Evolutionary conservation across 257 asterid genomes (phyloP).

Genomic region (Ehretia macrophylla): DNA sequence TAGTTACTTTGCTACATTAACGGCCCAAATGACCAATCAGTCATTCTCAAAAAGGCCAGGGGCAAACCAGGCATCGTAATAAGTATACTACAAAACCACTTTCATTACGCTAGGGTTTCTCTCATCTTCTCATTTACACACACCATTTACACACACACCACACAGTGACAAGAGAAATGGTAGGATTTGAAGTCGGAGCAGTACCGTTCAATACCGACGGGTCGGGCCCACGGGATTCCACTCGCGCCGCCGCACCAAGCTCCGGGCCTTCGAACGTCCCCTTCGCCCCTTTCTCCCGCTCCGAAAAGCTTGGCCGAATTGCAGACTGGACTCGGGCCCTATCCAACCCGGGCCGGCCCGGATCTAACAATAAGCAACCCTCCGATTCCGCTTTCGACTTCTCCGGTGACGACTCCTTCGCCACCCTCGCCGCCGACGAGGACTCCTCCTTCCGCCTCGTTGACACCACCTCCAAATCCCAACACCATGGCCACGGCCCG

Average conservation of each 20-base stretch:
- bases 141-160: too few species aligned
- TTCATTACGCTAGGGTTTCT: background rate
- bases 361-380: slow-evolving; percentile 50
- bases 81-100: too few species aligned
- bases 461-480: slow-evolving; percentile 76
- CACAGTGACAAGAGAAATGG: slow-evolving; percentile 36
- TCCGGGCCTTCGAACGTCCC: slow-evolving; percentile 72
- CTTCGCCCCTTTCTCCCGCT: slow-evolving; percentile 95
- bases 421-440: slow-evolving; percentile 73
- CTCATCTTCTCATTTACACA: background rate
- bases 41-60: too few species aligned
- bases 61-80: too few species aligned
- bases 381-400: slow-evolving; percentile 87
- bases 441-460: slow-evolving; percentile 89
- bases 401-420: slow-evolving; percentile 91
- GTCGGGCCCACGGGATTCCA: slow-evolving; percentile 89
- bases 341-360: slow-evolving; percentile 50
- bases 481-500: slow-evolving; percentile 46
- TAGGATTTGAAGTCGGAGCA: slow-evolving; percentile 59
- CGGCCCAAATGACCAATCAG: too few species aligned
- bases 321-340: slow-evolving; percentile 86
- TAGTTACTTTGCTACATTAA: too few species aligned
- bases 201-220: slow-evolving; percentile 92
- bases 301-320: slow-evolving; percentile 83
- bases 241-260: slow-evolving; percentile 26